Conservation (phyloP, 306 rosid species). For the Glycine tomentella region DNA sequence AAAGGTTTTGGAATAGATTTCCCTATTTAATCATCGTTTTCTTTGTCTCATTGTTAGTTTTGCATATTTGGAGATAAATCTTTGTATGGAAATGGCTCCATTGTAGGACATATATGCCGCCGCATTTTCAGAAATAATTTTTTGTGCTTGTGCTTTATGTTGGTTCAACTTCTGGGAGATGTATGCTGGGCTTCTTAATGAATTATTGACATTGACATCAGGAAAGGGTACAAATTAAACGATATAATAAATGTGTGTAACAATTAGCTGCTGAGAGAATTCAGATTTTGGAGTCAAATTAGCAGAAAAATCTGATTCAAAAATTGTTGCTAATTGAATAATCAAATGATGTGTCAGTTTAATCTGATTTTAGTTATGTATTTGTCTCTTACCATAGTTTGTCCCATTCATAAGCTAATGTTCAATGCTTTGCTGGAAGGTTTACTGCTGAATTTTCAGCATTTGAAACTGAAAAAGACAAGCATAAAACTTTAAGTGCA, state of each 20-base stretch:
- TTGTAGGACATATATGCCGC: background rate
- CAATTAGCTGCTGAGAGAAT: background rate
- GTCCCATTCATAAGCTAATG: background rate
- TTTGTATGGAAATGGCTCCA: background rate
- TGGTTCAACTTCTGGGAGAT: background rate
- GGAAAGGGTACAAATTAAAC: background rate
- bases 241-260: background rate
- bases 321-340: background rate
- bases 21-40: slow-evolving; percentile 36
- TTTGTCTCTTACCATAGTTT: background rate
- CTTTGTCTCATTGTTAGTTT: slow-evolving; percentile 32
- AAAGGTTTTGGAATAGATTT: slow-evolving; percentile 41
- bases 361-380: background rate
- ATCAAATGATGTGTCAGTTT: background rate
- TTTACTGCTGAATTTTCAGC: background rate
- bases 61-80: slow-evolving; percentile 1
- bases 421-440: background rate
- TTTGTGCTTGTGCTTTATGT: background rate
- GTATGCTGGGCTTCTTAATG: background rate
- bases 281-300: background rate
- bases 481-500: background rate
- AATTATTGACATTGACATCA: background rate
- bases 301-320: background rate
- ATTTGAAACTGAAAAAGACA: background rate
- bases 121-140: background rate